phyloP scores from a whole-genome alignment of 1,139 yeast genomes.

The Blastobotrys ciferrii region DNA sequence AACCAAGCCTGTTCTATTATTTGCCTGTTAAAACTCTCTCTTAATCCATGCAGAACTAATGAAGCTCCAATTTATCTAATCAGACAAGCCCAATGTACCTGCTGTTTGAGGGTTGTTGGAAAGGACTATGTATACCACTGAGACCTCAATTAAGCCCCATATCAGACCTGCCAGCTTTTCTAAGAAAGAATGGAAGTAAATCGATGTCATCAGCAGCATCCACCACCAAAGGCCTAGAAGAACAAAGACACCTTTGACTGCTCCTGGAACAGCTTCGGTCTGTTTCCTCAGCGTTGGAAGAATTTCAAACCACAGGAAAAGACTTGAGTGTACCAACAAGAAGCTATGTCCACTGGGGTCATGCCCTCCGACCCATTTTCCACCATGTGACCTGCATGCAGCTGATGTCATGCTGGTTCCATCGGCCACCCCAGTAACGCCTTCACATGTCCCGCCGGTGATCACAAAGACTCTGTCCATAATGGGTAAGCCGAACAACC shows the following conservation, averaged over 20 bases:
- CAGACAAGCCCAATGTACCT: not conserved
- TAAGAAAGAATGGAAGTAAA: conserved; percentile 75
- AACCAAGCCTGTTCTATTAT: not conserved
- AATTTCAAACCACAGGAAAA: conserved; percentile 68
- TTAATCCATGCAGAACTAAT: too few species aligned
- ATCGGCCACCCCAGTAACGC: conserved; percentile 17
- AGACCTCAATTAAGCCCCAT: conserved; percentile 55
- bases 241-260: conserved; percentile 39
- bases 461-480: conserved; percentile 80
- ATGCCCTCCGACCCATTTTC: conserved; percentile 88
- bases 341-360: conserved; percentile 97
- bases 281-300: conserved; percentile 33
- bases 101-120: conserved; percentile 5
- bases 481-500: conserved; percentile 83
- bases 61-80: too few species aligned
- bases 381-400: conserved; percentile 60
- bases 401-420: conserved; percentile 39
- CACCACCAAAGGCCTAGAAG: conserved; percentile 71
- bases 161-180: conserved; percentile 70
- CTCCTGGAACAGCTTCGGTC: conserved; percentile 25
- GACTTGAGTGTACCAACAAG: conserved; percentile 66
- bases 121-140: conserved; percentile 37
- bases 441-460: conserved; percentile 79
- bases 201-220: conserved; percentile 81
- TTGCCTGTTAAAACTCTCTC: too few species aligned